Evolutionary conservation across 2,329 filamentous ascomycete species (phyloP), one percentile per base, ranked within the genome.

Genomic region (Chlorencoelia australis): DNA sequence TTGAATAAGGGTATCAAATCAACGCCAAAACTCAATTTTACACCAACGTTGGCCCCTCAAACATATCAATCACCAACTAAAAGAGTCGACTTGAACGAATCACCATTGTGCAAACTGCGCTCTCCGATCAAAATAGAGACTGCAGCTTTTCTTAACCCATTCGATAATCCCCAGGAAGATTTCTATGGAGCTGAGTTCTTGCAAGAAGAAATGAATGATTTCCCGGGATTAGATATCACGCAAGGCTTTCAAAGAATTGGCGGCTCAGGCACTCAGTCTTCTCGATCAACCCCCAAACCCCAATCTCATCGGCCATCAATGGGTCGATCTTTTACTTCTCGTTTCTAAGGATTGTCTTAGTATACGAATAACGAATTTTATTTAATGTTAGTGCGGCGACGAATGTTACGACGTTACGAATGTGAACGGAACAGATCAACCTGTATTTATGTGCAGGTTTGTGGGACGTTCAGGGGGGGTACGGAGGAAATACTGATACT

Each of bases 171-270:
- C 5, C 11, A 71, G 29, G 67, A 73, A 6, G 70, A 73, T 10
- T 67, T 75, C 19, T 75, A 69, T 48, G 60, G 65, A 14, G 47
- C 65, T 0, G 69, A 75, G 22, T 66, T 79, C 26, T 63, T 75
- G 34, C 65, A 67, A 39, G 75, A 80, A 41, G 73, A 76, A 26
- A 63, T 64, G 3, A 66, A 73, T 40, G 75, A 79, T 28, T 66
- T 65, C 41, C 60, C 70, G 10, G 74, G 71, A 2, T 68, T 86
- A 33, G 82, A 87, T 50, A 79, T 87, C 46, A 69, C 82, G 30
- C 77, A 83, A 52, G 80, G 80, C 7, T 87, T 86, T 50, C 74
- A 80, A 54, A 82, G 79, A 62, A 86, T 87, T 54, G 81, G 81
- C 6, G 80, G 80, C 27, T 35, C 36, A 24, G 41, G 33, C 24